phyloP scores from a whole-genome alignment of 805 yeast species.

The Myxozyma mucilagina region DNA sequence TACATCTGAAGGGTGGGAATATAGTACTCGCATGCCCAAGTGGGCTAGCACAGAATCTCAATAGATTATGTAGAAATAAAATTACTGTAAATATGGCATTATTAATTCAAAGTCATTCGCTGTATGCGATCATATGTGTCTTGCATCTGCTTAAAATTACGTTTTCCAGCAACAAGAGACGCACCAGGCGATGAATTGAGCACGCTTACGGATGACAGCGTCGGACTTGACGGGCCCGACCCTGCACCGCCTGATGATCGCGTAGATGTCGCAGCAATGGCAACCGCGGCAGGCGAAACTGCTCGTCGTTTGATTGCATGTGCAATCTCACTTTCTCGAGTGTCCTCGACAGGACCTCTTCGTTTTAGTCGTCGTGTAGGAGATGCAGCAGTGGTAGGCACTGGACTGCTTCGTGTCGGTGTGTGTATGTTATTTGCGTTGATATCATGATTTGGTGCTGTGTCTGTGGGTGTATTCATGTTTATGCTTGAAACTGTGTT shows the following conservation, averaged over 20 bases:
- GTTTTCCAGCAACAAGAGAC: conserved; percentile 29
- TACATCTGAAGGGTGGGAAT: conserved; percentile 57
- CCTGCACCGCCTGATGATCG: background rate
- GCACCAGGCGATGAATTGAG: conserved; percentile 12
- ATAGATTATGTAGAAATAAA: background rate
- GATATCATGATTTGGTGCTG: too few relatives aligned
- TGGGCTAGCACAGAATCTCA: conserved; percentile 58
- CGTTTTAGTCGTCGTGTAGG: conserved; percentile 16
- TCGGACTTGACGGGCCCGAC: conserved; percentile 4
- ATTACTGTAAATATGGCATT: background rate
- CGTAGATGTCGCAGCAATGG: background rate
- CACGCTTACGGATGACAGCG: background rate
- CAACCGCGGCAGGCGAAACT: conserved; percentile 22
- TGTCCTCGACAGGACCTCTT: conserved; percentile 18
- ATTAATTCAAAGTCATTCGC: conserved; percentile 15
- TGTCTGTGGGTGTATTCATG: background rate
- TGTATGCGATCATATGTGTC: conserved; percentile 31
- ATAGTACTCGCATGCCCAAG: conserved; percentile 71
- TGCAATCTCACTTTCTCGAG: conserved; percentile 11
- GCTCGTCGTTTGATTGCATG: conserved; percentile 30
- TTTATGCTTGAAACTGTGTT: conserved; percentile 5
- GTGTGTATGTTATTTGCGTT: too few relatives aligned
- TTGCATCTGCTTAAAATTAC: conserved; percentile 31
- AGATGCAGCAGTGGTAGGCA: too few relatives aligned
- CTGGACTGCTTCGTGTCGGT: too few relatives aligned